Base-by-base conservation (phyloP, 73 alveolate genomes). In the Paramecium primaurelia region DNA sequence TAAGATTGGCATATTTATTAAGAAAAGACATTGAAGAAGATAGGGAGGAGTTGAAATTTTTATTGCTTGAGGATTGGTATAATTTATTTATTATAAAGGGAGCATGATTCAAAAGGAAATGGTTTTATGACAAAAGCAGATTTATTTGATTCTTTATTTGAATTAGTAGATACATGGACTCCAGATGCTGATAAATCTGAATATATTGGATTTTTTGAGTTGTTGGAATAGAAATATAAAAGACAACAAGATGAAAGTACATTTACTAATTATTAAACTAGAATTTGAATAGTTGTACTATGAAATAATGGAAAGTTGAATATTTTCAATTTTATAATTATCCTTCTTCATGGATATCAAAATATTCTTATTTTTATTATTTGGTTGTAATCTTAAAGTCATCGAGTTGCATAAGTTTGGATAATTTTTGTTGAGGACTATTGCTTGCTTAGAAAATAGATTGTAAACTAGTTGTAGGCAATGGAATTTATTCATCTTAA, bases 131-230 rank as follows among this genome's bases (percentile, higher is more conserved):
- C 88, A 36, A 77, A 77, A 22, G 60, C 95, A 64, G 95, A 92
- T 22, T 95, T 96, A 37, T 96, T 42, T 92, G 94, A 94, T 64
- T 92, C 97, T 30, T 85, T 96, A 30, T 96, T 94, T 84, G 98
- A 95, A 75, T 77, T 96, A 68, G 97, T 95, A 0, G 99, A 96
- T 77, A 93, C 94, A 28, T 96, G 99, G 99, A 94, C 97, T 60
- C 99, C 98, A 28, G 93, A 93, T 69, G 92, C 96, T 58, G 98
- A 95, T 18, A 95, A 90, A 77, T 83, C 89, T 26, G 98, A 96
- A 80, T 96, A 96, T 83, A 86, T 93, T 14, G 95, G 93, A 45
- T 96, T 93, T 93, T 95, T 96, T 77, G 84, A 92, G 20, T 86
- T 92, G 30, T 88, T 95, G 38, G 86, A 94, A 88, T 22, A 25